These are phyloP conservation scores for Austroboletus sp. DNA, from an alignment of 1,284 basidiomycete species.

Conservation along the genomic window DNA sequence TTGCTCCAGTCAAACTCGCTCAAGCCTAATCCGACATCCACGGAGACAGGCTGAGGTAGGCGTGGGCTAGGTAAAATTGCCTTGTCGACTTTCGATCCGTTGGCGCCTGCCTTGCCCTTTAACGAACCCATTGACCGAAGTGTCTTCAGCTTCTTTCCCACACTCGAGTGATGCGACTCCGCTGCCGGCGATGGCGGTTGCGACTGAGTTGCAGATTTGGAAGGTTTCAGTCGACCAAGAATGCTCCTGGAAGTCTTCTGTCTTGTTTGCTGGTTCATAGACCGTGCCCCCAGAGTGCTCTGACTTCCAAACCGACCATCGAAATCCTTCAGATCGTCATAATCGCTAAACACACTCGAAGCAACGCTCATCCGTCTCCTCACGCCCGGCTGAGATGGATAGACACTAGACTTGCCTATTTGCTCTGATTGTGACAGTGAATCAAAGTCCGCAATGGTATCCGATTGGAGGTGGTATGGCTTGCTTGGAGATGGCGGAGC, in stretches of 20 bases:
- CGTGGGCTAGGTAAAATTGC: constrained; percentile 41
- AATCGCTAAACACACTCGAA: constrained; percentile 69
- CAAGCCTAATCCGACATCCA: constrained; percentile 57
- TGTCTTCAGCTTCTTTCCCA: constrained; percentile 57
- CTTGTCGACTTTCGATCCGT: constrained; percentile 30
- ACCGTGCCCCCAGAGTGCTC: constrained; percentile 55
- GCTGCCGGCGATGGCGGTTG: constrained; percentile 38
- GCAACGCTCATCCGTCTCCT: constrained; percentile 53
- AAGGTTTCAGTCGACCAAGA: constrained; percentile 52
- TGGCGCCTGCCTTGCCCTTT: constrained; percentile 42
- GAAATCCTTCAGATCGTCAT: constrained; percentile 77
- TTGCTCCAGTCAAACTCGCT: constrained; percentile 50
- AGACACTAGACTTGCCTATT: constrained; percentile 31
- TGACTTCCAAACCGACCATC: constrained; percentile 75
- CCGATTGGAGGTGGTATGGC: constrained; percentile 20
- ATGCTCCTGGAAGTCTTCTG: constrained; percentile 62
- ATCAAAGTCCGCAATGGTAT: constrained; percentile 20
- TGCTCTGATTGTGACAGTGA: constrained; percentile 26
- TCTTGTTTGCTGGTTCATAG: constrained; percentile 32
- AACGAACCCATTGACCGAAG: constrained; percentile 75
- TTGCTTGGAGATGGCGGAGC: constrained; percentile 36
- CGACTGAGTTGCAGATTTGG: constrained; percentile 33
- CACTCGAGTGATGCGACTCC: constrained; percentile 32
- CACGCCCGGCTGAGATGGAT: constrained; percentile 35
- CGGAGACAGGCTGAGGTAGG: constrained; percentile 44